These are phyloP conservation scores for Ophiostoma angusticollis DNA, from an alignment of 2,329 filamentous ascomycete genomes.

Conservation along the genomic window DNA sequence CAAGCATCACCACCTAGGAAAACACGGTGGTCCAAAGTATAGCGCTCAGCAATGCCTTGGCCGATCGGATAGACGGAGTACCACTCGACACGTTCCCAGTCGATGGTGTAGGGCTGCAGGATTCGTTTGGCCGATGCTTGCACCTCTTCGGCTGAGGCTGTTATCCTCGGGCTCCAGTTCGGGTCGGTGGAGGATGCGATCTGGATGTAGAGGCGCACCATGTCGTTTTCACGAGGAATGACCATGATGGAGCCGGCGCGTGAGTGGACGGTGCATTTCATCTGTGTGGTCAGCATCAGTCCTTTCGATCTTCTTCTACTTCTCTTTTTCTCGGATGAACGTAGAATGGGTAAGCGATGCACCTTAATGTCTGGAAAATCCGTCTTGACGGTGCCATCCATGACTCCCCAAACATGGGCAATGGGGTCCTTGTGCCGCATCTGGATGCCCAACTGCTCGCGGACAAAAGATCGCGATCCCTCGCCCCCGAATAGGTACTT, in stretches of 20 bases:
- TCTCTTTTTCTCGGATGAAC: no score
- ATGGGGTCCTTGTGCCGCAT: slow-evolving; percentile 60
- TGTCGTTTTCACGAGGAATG: slow-evolving; percentile 57
- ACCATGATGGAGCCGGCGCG: slow-evolving; percentile 65
- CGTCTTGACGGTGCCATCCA: slow-evolving; percentile 60
- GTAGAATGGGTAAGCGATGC: background rate
- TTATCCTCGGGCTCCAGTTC: slow-evolving; percentile 48
- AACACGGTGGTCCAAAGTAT: slow-evolving; percentile 54
- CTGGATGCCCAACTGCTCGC: slow-evolving; percentile 53
- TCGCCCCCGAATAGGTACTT: slow-evolving; percentile 64
- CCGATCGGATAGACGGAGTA: slow-evolving; percentile 68
- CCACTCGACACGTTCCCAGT: slow-evolving; percentile 58
- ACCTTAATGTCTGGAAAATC: slow-evolving; percentile 66
- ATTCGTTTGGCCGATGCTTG: slow-evolving; percentile 54
- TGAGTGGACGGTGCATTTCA: slow-evolving; percentile 67
- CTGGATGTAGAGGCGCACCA: slow-evolving; percentile 60
- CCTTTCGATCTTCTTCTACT: no score
- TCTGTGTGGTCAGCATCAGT: slow-evolving; percentile 26
- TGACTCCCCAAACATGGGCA: slow-evolving; percentile 62
- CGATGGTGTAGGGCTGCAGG: slow-evolving; percentile 51
- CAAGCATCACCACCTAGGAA: slow-evolving; percentile 69
- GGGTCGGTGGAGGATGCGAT: slow-evolving; percentile 47
- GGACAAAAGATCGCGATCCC: slow-evolving; percentile 53
- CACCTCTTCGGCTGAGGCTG: slow-evolving; percentile 50
- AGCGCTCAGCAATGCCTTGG: slow-evolving; percentile 57